Evolutionary conservation across 306 rosid genomes (phyloP).

Genomic region (Betula pendula): DNA sequence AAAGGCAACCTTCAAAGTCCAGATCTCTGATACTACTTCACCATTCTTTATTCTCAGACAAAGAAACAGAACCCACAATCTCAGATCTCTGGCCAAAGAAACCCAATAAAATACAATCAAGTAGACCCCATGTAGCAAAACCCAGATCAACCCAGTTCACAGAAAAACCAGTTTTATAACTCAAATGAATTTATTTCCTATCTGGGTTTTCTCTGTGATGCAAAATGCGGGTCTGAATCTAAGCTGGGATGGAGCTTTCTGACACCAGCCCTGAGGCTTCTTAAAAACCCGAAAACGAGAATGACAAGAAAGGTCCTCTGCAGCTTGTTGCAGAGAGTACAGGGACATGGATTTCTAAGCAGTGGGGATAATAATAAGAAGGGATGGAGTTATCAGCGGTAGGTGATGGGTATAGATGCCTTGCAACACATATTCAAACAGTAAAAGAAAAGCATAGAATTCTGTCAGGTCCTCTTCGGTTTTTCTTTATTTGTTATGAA

Average conservation of each 20-base stretch:
- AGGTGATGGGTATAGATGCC: conserved; percentile 60
- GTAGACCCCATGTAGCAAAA: conserved; percentile 9
- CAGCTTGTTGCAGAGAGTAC: conserved; percentile 12
- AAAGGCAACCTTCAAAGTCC: conserved; percentile 43
- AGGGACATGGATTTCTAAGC: conserved; percentile 32
- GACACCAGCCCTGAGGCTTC: conserved; percentile 39
- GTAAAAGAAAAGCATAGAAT: conserved; percentile 49
- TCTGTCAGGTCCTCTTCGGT: conserved; percentile 28
- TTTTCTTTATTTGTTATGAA: conserved; percentile 46
- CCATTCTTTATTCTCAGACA: conserved; percentile 33
- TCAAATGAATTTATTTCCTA: conserved; percentile 8
- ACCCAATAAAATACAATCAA: conserved; percentile 19
- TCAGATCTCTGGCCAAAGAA: conserved; percentile 48
- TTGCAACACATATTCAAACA: conserved; percentile 50
- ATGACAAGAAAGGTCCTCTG: conserved; percentile 26
- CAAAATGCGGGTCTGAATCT: conserved; percentile 61
- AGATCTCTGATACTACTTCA: conserved; percentile 59
- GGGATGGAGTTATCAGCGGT: conserved; percentile 74
- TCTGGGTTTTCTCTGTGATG: conserved; percentile 15
- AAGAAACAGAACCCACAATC: conserved; percentile 20
- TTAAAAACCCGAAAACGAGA: conserved; percentile 18
- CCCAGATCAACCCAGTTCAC: conserved; percentile 29
- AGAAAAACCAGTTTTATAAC: conserved; percentile 36
- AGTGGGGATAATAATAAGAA: conserved; percentile 43
- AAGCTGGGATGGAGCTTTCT: conserved; percentile 71